These are phyloP conservation scores for Globisporangium acanthophoron DNA, from an alignment of 352 stramenopile genomes.

Conservation along the genomic window DNA sequence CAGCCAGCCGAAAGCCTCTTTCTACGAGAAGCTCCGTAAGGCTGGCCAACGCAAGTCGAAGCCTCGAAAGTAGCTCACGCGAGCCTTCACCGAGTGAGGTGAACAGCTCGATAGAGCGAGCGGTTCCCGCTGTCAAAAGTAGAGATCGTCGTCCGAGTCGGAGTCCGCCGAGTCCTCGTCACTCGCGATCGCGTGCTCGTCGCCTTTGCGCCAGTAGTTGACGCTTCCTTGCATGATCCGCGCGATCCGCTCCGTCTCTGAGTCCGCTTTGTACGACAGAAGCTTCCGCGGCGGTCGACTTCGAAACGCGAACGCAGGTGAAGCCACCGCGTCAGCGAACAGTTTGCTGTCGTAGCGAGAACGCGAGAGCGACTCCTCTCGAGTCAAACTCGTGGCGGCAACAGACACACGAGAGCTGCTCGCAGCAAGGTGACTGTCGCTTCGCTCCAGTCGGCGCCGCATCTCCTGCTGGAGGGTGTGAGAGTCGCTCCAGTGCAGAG, in stretches of 20 bases:
- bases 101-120: not conserved
- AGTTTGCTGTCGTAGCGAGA: not conserved
- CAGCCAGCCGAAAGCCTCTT: conserved; percentile 42
- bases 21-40: conserved; percentile 74
- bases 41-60: conserved; percentile 50
- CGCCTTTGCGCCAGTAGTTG: conserved; percentile 50
- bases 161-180: conserved; percentile 30
- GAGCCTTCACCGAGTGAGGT: not conserved
- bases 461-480: conserved; percentile 11
- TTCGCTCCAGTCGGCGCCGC: conserved; percentile 4
- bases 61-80: conserved; percentile 24
- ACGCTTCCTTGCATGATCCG: conserved; percentile 74
- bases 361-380: not conserved
- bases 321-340: not conserved
- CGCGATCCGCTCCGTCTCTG: conserved; percentile 74
- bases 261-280: conserved; percentile 24
- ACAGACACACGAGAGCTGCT: not conserved
- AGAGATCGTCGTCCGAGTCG: conserved; percentile 18
- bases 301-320: not conserved
- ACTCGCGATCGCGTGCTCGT: conserved; percentile 15
- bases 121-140: conserved; percentile 8
- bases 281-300: conserved; percentile 1
- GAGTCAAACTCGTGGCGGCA: not conserved
- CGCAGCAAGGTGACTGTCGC: not conserved
- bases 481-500: conserved; percentile 6